phyloP scores from a whole-genome alignment of 2,329 filamentous ascomycete genomes.

The Scedosporium boydii region DNA sequence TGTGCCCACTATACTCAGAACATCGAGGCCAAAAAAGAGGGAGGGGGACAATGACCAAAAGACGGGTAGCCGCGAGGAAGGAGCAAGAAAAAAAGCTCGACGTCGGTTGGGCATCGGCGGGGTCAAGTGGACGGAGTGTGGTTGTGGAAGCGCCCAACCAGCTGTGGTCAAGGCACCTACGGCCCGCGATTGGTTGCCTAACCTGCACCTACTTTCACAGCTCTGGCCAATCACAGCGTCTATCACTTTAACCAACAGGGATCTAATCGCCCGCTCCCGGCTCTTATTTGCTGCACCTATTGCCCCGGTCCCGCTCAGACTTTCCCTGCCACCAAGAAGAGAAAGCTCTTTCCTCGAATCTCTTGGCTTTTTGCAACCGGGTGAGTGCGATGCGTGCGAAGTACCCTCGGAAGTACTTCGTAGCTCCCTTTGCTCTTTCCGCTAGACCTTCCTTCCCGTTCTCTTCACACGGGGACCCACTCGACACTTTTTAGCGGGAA shows the following conservation, averaged over 20 bases:
- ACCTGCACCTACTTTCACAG: constrained; percentile 16
- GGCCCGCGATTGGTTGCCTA: constrained; percentile 25
- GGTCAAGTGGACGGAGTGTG: constrained; percentile 2
- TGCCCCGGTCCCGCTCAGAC: constrained; percentile 1
- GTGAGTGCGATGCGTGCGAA: too few relatives aligned
- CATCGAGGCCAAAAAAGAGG: not conserved
- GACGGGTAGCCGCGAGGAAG: not conserved
- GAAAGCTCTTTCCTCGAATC: not conserved
- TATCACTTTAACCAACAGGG: constrained; percentile 25
- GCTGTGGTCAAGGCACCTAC: constrained; percentile 18
- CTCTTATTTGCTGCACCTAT: constrained; percentile 4
- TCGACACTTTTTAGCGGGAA: not conserved
- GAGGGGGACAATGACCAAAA: not conserved
- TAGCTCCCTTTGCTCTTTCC: not conserved
- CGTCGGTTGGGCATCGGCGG: constrained; percentile 6
- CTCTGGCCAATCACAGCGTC: constrained; percentile 21
- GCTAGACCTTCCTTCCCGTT: not conserved
- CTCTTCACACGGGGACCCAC: not conserved
- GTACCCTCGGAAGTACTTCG: not conserved
- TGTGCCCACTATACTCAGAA: not conserved
- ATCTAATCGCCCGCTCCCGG: constrained; percentile 22
- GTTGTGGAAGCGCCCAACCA: constrained; percentile 22
- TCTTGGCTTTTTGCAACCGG: not conserved
- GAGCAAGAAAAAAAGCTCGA: not conserved
- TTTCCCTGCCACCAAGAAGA: not conserved